Conservation (phyloP, 805 yeast genomes). For the Wickerhamomyces bovis region DNA sequence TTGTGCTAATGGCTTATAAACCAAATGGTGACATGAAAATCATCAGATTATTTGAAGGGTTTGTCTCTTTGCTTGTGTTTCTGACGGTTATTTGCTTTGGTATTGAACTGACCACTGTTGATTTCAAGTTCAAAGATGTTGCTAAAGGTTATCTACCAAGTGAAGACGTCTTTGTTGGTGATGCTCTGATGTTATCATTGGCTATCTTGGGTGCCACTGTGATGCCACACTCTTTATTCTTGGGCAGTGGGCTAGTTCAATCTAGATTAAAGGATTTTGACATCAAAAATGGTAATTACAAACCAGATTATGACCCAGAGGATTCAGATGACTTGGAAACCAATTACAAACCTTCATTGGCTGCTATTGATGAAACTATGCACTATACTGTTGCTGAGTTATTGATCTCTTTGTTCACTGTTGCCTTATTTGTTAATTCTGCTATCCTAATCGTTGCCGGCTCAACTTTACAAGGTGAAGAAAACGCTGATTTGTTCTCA, state of each 20-base stretch:
- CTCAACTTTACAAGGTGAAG: constrained; percentile 60
- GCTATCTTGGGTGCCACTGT: constrained; percentile 92
- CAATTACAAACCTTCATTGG: constrained; percentile 69
- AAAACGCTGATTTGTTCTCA: constrained; percentile 64
- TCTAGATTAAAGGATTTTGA: constrained; percentile 79
- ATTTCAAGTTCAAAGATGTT: constrained; percentile 52
- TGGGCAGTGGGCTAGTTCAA: constrained; percentile 87
- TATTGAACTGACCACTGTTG: constrained; percentile 67
- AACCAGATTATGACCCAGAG: constrained; percentile 24
- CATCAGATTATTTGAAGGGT: constrained; percentile 73
- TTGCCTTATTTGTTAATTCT: constrained; percentile 85
- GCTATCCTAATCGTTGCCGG: constrained; percentile 90
- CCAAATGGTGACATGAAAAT: constrained; percentile 78
- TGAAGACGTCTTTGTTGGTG: constrained; percentile 41
- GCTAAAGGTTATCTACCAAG: constrained; percentile 63
- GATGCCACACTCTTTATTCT: constrained; percentile 87
- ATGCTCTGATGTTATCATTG: constrained; percentile 72
- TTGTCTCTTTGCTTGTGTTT: constrained; percentile 70
- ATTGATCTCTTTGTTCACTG: constrained; percentile 76
- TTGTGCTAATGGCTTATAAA: constrained; percentile 81
- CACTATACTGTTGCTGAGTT: constrained; percentile 77
- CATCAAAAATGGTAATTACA: constrained; percentile 55
- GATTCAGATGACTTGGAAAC: constrained; percentile 29
- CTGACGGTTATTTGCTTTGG: constrained; percentile 84
- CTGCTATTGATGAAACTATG: constrained; percentile 79